Base-by-base conservation (phyloP, 768 basidiomycete species). In the Sistotremastrum niveocremeum region DNA sequence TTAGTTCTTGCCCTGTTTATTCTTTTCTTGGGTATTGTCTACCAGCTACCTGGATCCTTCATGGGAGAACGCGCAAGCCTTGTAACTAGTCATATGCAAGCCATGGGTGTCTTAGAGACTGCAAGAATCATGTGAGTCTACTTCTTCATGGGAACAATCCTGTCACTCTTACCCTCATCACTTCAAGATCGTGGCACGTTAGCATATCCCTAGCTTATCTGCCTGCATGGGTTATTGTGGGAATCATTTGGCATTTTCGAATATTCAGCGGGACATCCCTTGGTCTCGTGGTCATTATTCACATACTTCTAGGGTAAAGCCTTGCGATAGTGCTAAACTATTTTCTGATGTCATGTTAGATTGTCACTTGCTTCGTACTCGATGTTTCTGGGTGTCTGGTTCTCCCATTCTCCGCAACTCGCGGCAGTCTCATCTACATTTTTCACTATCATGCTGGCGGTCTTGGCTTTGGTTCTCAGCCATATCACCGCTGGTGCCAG, bases 1-100 rank as follows among this genome's bases (percentile, higher is more conserved):
- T 68, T 85, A 10, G 80, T 80, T 7, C 63, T 87, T 5, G 79
- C 81, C 10, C 63, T 85, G 77, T 86, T 84, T 54, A 62, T 86
- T 9, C 72, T 73, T 46, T 87, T 74, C 58, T 62, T 84, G 34
- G 84, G 84, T 28, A 79, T 87, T 39, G 68, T 77, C 0, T 87
- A 87, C 55, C 85, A 88, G 51, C 70, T 85, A 2, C 80, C 84
- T 8, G 85, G 84, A 3, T 70, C 79, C 6, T 73, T 82, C 39
- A 65, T 77, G 8, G 69, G 68, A 4, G 85, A 88, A 58, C 69
- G 83, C 37, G 77, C 84, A 0, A 69, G 65, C 45, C 60, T 72
- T 10, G 58, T 87, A 33, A 84, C 85, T 0, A 63, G 73, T 6
- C 82, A 87, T 55, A 74, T 87, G 69, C 79, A 80, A 55, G 82